These are phyloP conservation scores for Cymbopogon flexuosus DNA, from an alignment of 202 grass and related monocot species.

Conservation along the genomic window DNA sequence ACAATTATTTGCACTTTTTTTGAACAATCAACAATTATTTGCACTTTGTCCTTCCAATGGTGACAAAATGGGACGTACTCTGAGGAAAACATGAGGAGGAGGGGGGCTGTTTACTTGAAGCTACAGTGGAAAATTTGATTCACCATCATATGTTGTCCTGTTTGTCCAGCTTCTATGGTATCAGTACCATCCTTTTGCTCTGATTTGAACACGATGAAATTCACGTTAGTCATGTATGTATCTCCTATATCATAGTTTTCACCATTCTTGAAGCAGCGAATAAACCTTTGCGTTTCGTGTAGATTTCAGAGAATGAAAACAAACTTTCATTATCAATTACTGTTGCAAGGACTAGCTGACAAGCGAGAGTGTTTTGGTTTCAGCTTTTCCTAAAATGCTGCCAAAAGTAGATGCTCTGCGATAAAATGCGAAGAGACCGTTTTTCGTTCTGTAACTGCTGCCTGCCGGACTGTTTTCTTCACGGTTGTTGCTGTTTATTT, in stretches of 20 bases:
- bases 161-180: conserved; percentile 25
- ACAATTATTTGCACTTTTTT: conserved; percentile 3
- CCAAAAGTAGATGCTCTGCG: conserved; percentile 14
- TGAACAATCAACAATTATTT: conserved; percentile 3
- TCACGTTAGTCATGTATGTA: neutral
- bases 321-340: neutral
- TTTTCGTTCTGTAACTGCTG: conserved; percentile 6
- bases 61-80: conserved; percentile 7
- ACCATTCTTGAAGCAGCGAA: neutral
- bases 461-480: neutral
- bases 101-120: conserved; percentile 15
- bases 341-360: conserved; percentile 15
- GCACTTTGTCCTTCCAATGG: conserved; percentile 11
- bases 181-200: neutral
- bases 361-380: conserved; percentile 11
- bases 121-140: conserved; percentile 8
- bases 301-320: neutral
- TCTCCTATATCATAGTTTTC: neutral
- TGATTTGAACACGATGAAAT: neutral
- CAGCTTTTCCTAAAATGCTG: conserved; percentile 3
- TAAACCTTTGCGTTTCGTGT: neutral
- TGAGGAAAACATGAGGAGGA: neutral
- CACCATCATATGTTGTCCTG: conserved; percentile 10
- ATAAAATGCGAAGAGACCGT: neutral
- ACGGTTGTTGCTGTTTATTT: neutral